A percentile compares a stretch with the other conserved stretches of the same genome.
Evolutionary conservation across 306 rosid species (phyloP).

Genomic region (Geum urbanum): DNA sequence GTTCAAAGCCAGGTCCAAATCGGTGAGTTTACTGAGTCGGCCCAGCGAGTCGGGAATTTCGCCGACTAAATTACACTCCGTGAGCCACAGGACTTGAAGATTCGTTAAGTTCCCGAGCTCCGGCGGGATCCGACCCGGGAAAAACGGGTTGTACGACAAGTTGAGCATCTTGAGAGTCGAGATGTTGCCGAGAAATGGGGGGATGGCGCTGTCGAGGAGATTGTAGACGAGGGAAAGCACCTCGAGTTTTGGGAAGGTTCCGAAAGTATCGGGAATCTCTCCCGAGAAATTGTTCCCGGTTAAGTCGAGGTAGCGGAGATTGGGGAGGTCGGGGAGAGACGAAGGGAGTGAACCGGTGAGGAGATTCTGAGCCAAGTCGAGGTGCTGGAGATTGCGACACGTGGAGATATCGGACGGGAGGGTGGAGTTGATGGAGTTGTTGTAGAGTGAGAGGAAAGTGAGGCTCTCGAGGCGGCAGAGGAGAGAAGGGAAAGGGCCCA

Average conservation of each 20-base stretch:
- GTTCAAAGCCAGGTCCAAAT: conserved; percentile 64
- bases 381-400: conserved; percentile 45
- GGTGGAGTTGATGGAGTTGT: conserved; percentile 67
- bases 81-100: conserved; percentile 65
- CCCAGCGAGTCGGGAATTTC: conserved; percentile 64
- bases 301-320: conserved; percentile 59
- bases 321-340: conserved; percentile 38
- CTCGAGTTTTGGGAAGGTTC: conserved; percentile 52
- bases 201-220: conserved; percentile 49
- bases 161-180: conserved; percentile 61
- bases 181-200: conserved; percentile 56
- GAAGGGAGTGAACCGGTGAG: conserved; percentile 68
- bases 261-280: conserved; percentile 47
- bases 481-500: conserved; percentile 49
- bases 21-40: conserved; percentile 39
- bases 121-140: conserved; percentile 55
- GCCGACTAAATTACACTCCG: conserved; percentile 57
- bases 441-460: conserved; percentile 43
- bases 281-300: conserved; percentile 88
- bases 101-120: conserved; percentile 62
- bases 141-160: conserved; percentile 71
- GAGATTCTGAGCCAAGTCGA: conserved; percentile 80
- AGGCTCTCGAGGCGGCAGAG: conserved; percentile 62
- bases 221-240: conserved; percentile 61
- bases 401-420: conserved; percentile 45